Conservation (phyloP, 495 filamentous ascomycete genomes). For the Penicillium manginii region DNA sequence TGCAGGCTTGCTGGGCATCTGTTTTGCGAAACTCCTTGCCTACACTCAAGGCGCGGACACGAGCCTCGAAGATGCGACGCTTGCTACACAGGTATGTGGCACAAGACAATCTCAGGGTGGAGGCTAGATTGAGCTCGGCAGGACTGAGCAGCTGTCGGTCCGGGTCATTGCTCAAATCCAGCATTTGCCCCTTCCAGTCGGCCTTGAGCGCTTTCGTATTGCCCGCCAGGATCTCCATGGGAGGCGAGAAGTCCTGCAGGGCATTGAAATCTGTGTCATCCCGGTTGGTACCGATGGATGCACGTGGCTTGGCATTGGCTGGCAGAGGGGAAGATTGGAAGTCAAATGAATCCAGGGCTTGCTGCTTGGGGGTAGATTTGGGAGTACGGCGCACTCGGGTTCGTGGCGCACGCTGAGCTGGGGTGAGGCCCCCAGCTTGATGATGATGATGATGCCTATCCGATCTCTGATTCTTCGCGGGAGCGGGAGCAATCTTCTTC, state of each 20-base stretch:
- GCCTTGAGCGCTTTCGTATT: constrained; percentile 76
- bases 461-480: constrained; percentile 30
- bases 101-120: constrained; percentile 80
- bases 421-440: constrained; percentile 18
- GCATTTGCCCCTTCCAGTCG: constrained; percentile 82
- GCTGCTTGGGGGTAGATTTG: constrained; percentile 53
- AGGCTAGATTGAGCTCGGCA: constrained; percentile 77
- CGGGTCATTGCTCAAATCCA: constrained; percentile 80
- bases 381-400: constrained; percentile 50
- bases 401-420: constrained; percentile 34
- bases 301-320: constrained; percentile 48
- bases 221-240: constrained; percentile 62
- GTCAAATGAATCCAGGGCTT: constrained; percentile 48
- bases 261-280: constrained; percentile 88
- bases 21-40: constrained; percentile 95
- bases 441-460: neutral
- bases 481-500: constrained; percentile 55
- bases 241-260: constrained; percentile 78
- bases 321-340: constrained; percentile 24
- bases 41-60: constrained; percentile 67
- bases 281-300: constrained; percentile 58
- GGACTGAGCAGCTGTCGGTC: constrained; percentile 76
- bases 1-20: constrained; percentile 95
- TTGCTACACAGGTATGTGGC: constrained; percentile 95
- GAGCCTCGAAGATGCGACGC: constrained; percentile 84